A percentile compares a stretch with the other conserved stretches of the same genome.
Evolutionary conservation across 768 basidiomycete genomes (phyloP).

Genomic region (Pleurotus tuber-regium): DNA sequence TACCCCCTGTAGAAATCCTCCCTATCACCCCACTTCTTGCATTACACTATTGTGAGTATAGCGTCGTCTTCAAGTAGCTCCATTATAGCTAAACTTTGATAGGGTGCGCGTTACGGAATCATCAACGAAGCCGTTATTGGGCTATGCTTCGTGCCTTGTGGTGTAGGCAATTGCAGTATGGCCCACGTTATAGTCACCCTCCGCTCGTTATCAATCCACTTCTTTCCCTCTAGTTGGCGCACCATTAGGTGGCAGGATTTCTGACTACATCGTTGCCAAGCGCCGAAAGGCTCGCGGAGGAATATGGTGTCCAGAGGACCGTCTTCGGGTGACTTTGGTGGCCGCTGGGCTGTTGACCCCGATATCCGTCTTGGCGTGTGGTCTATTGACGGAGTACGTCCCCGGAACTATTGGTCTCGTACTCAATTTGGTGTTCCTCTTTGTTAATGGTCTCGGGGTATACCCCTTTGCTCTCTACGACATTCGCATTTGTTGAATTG

Average conservation of each 20-base stretch:
- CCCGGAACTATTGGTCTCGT: conserved; percentile 46
- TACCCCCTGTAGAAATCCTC: no score
- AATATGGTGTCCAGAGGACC: conserved; percentile 67
- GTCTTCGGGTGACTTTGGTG: conserved; percentile 50
- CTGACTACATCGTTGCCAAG: conserved; percentile 48
- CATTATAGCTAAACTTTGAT: neutral
- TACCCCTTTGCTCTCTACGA: no score
- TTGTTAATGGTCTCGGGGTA: conserved; percentile 65
- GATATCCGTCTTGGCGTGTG: conserved; percentile 44
- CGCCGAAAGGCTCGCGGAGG: conserved; percentile 52
- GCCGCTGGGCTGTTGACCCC: conserved; percentile 52
- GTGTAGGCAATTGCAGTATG: conserved; percentile 58
- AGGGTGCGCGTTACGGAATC: conserved; percentile 60
- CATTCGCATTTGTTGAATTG: no score
- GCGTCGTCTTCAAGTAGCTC: neutral
- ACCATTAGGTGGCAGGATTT: conserved; percentile 54
- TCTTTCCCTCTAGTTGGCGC: conserved; percentile 48
- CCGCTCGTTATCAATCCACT: neutral
- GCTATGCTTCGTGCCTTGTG: conserved; percentile 57
- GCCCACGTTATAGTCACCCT: conserved; percentile 3
- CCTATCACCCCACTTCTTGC: no score
- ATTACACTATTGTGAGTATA: conserved; percentile 64
- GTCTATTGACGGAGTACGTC: conserved; percentile 51
- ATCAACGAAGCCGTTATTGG: conserved; percentile 57
- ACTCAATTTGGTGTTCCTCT: conserved; percentile 53